phyloP scores from a whole-genome alignment of 345 rosid species.

The Anastatica hierochuntica region DNA sequence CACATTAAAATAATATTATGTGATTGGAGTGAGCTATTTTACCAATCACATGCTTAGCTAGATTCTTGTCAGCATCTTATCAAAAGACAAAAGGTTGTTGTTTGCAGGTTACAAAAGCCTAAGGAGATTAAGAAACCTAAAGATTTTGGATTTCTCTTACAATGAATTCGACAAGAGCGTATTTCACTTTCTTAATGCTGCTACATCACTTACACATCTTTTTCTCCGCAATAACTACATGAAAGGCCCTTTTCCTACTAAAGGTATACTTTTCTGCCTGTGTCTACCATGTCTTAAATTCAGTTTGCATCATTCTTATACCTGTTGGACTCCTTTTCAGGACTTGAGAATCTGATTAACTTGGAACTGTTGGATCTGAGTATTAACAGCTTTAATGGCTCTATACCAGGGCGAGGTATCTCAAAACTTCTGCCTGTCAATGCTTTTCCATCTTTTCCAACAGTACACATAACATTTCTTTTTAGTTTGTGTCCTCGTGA shows the following conservation, averaged over 20 bases:
- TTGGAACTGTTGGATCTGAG: conserved; percentile 1
- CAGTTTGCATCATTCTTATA: neutral
- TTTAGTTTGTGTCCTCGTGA: too few species aligned
- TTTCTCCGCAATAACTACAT: neutral
- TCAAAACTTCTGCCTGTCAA: neutral
- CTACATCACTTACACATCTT: conserved; percentile 8
- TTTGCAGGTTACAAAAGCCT: neutral
- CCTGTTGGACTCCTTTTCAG: neutral
- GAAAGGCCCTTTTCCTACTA: neutral
- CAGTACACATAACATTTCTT: neutral
- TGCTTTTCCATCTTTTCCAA: too few species aligned
- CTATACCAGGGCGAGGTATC: neutral
- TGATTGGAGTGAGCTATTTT: too few species aligned
- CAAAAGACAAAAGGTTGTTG: too few species aligned
- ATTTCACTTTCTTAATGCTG: neutral
- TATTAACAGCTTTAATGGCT: neutral
- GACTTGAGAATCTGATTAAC: neutral
- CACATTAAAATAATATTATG: too few species aligned
- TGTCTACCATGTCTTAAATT: neutral
- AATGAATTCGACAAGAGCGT: neutral
- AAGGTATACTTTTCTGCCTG: too few species aligned
- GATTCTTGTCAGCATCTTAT: too few species aligned
- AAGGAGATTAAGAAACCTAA: neutral
- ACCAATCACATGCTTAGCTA: too few species aligned
- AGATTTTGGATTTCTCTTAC: neutral